A percentile compares a stretch with the other conserved stretches of the same genome.
Evolutionary conservation across 2,329 filamentous ascomycete genomes (phyloP).

Genomic region (Ophiosphaerella narmari): DNA sequence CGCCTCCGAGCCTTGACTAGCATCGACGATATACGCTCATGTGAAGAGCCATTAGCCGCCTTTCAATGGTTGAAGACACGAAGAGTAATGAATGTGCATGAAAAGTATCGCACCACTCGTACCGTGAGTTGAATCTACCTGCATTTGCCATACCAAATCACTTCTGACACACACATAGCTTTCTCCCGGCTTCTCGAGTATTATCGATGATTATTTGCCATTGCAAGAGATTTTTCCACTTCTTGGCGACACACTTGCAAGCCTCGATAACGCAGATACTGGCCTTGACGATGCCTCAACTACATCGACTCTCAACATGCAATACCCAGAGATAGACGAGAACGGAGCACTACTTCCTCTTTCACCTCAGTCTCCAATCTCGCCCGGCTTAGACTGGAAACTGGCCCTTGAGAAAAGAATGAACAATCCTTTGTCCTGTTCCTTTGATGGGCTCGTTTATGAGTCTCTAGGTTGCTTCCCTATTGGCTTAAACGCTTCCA

Average conservation of each 20-base stretch:
- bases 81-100: conserved; percentile 44
- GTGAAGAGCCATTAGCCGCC: conserved; percentile 41
- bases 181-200: conserved; percentile 34
- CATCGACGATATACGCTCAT: conserved; percentile 27
- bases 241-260: conserved; percentile 28
- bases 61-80: conserved; percentile 46
- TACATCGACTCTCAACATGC: conserved; percentile 36
- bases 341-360: conserved; percentile 29
- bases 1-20: conserved; percentile 31
- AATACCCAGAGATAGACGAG: conserved; percentile 41
- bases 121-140: conserved; percentile 22
- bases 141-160: not conserved
- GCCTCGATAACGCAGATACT: conserved; percentile 28
- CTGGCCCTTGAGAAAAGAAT: conserved; percentile 25
- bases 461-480: conserved; percentile 42
- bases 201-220: conserved; percentile 38
- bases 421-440: conserved; percentile 41
- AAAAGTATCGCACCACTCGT: conserved; percentile 37
- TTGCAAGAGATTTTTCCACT: conserved; percentile 36
- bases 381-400: conserved; percentile 35
- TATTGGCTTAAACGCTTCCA: conserved; percentile 39
- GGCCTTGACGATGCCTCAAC: conserved; percentile 32
- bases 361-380: conserved; percentile 22
- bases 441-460: conserved; percentile 32
- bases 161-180: conserved; percentile 19